A percentile compares a stretch with the other conserved stretches of the same genome.
Conservation (phyloP, 768 basidiomycete genomes). For the Pleurotus giganteus region DNA sequence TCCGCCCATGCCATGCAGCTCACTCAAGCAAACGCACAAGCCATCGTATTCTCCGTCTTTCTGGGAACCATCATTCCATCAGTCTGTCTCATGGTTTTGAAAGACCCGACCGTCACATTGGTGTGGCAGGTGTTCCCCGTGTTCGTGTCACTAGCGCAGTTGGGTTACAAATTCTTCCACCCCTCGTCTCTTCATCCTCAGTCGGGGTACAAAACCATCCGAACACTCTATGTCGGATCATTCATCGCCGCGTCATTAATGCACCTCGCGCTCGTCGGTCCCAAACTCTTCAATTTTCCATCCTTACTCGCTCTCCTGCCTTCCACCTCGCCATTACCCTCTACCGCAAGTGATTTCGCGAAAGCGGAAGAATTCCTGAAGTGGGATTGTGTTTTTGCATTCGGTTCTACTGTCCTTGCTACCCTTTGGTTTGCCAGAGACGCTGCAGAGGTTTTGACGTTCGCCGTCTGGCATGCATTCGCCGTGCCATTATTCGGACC, state of each 20-base stretch:
- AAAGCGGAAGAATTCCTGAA: slow-evolving; percentile 41
- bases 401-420: slow-evolving; percentile 37
- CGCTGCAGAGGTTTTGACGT: slow-evolving; percentile 24
- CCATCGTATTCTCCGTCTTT: slow-evolving; percentile 46
- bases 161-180: slow-evolving; percentile 37
- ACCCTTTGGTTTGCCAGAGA: slow-evolving; percentile 48
- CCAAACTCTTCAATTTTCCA: slow-evolving; percentile 27
- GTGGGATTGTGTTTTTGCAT: slow-evolving; percentile 46
- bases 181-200: slow-evolving; percentile 26
- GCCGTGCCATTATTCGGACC: slow-evolving; percentile 44
- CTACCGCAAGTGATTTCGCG: slow-evolving; percentile 23
- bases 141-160: slow-evolving; percentile 39
- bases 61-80: slow-evolving; percentile 47
- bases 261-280: slow-evolving; percentile 40
- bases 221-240: slow-evolving; percentile 33
- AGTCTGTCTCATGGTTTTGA: slow-evolving; percentile 38
- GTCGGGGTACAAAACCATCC: slow-evolving; percentile 37
- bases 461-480: slow-evolving; percentile 43
- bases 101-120: slow-evolving; percentile 43
- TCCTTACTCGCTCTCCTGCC: slow-evolving; percentile 33
- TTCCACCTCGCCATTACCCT: slow-evolving; percentile 23
- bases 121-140: slow-evolving; percentile 56
- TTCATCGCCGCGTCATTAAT: slow-evolving; percentile 42
- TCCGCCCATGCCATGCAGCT: slow-evolving; percentile 19
- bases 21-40: slow-evolving; percentile 49